phyloP scores from a whole-genome alignment of 371 early-diverging fungal species.

The Mucor plumbeus region DNA sequence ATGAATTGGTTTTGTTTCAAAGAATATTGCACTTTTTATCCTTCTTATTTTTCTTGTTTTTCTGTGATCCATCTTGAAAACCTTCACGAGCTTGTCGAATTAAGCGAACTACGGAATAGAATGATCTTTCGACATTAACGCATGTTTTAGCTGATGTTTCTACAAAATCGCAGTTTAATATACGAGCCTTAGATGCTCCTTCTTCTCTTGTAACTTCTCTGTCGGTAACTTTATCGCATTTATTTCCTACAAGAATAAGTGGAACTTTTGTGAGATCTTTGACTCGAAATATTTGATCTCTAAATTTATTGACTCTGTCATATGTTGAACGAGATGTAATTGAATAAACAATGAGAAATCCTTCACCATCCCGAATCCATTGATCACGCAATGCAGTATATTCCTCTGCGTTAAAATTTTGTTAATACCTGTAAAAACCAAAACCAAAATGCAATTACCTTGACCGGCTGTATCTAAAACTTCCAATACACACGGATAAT shows the following conservation, averaged over 20 bases:
- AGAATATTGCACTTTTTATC: conserved; percentile 25
- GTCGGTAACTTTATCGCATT: conserved; percentile 82
- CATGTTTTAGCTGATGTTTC: conserved; percentile 93
- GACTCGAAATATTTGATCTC: conserved; percentile 84
- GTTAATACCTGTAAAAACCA: background rate
- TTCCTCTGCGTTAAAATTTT: conserved; percentile 57
- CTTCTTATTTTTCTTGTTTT: conserved; percentile 22
- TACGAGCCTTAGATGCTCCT: conserved; percentile 79
- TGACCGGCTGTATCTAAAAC: conserved; percentile 96
- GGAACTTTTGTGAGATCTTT: conserved; percentile 84
- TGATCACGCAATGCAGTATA: conserved; percentile 39
- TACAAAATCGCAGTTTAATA: conserved; percentile 77
- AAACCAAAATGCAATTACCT: conserved; percentile 42
- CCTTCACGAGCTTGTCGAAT: conserved; percentile 27
- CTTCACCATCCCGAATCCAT: conserved; percentile 90
- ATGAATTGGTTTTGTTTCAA: background rate
- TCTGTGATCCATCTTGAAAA: background rate
- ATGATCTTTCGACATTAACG: conserved; percentile 84
- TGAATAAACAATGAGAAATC: conserved; percentile 88
- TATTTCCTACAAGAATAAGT: conserved; percentile 94
- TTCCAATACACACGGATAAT: conserved; percentile 84
- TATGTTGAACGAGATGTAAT: conserved; percentile 88
- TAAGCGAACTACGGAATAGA: conserved; percentile 66
- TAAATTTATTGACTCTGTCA: conserved; percentile 81
- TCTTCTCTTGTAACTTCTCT: conserved; percentile 82